Percentiles rank a stretch among this genome's conserved stretches.
These are phyloP conservation scores for Pseudonectria buxi DNA, from an alignment of 2,329 filamentous ascomycete species.

Conservation along the genomic window DNA sequence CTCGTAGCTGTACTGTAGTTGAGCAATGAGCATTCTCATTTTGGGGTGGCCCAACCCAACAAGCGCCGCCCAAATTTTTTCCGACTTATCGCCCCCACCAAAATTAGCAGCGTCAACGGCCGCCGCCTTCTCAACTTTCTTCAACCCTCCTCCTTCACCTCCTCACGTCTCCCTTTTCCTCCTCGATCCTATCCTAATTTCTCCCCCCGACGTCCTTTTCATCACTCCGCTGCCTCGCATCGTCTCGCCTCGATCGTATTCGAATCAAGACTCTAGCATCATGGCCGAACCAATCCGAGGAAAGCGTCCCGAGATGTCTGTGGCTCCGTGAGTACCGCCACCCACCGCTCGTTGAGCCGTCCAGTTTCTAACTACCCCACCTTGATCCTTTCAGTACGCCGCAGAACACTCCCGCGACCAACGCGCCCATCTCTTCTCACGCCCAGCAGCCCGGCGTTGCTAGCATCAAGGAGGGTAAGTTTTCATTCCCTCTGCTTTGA, in stretches of 20 bases:
- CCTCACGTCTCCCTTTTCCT: conserved; percentile 4
- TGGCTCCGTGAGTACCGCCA: conserved; percentile 49
- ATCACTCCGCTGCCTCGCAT: conserved; percentile 19
- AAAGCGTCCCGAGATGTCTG: conserved; percentile 50
- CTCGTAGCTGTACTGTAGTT: neutral
- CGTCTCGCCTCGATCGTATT: conserved; percentile 13
- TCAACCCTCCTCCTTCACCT: conserved; percentile 25
- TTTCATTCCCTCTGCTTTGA: conserved; percentile 3
- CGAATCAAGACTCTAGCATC: conserved; percentile 22
- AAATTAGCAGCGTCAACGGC: conserved; percentile 33
- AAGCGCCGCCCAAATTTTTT: conserved; percentile 30
- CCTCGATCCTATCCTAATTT: conserved; percentile 2
- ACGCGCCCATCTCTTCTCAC: conserved; percentile 95
- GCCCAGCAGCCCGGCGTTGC: conserved; percentile 90
- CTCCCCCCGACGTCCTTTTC: conserved; percentile 21
- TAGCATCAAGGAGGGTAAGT: conserved; percentile 95
- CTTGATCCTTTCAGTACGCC: conserved; percentile 67
- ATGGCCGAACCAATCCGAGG: conserved; percentile 61
- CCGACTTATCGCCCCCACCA: conserved; percentile 32
- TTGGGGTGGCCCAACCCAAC: conserved; percentile 27
- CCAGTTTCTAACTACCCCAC: conserved; percentile 33
- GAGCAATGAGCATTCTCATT: neutral
- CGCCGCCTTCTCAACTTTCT: conserved; percentile 28
- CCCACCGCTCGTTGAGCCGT: conserved; percentile 10
- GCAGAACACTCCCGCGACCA: conserved; percentile 93